These are phyloP conservation scores for Jimgerdemannia flammicorona DNA, from an alignment of 192 early-diverging fungal species.

Conservation along the genomic window DNA sequence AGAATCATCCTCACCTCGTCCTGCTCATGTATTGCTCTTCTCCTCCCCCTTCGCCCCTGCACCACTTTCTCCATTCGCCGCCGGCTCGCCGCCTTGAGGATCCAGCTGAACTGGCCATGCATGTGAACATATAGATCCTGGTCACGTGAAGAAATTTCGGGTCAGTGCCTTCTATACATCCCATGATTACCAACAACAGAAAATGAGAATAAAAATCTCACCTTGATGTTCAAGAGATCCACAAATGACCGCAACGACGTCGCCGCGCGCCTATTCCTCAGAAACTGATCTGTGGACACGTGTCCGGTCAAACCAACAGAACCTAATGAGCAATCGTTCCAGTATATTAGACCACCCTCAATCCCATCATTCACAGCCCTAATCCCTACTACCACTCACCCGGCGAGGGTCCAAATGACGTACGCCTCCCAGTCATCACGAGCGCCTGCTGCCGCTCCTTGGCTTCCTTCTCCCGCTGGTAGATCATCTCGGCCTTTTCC, in stretches of 20 bases:
- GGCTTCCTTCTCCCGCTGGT: constrained; percentile 36
- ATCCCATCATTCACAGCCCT: no score
- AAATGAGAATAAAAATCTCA: constrained; percentile 14
- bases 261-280: constrained; percentile 5
- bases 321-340: no score
- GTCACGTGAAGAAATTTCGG: constrained; percentile 4
- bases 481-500: constrained; percentile 35
- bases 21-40: background rate
- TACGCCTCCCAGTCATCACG: background rate
- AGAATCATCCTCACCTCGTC: background rate
- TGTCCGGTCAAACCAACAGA: no score
- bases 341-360: no score
- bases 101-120: constrained; percentile 58
- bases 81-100: constrained; percentile 51
- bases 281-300: constrained; percentile 38
- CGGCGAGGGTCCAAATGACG: background rate
- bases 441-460: background rate
- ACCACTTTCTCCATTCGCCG: constrained; percentile 44
- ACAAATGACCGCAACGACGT: constrained; percentile 35
- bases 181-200: constrained; percentile 1
- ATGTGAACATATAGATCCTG: constrained; percentile 60
- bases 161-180: background rate
- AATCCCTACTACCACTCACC: background rate
- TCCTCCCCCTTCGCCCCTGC: constrained; percentile 23
- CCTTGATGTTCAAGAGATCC: constrained; percentile 46